A percentile compares a stretch with the other conserved stretches of the same genome.
Evolutionary conservation across 1,284 basidiomycete species (phyloP).

Genomic region (Gymnopus androsaceus): DNA sequence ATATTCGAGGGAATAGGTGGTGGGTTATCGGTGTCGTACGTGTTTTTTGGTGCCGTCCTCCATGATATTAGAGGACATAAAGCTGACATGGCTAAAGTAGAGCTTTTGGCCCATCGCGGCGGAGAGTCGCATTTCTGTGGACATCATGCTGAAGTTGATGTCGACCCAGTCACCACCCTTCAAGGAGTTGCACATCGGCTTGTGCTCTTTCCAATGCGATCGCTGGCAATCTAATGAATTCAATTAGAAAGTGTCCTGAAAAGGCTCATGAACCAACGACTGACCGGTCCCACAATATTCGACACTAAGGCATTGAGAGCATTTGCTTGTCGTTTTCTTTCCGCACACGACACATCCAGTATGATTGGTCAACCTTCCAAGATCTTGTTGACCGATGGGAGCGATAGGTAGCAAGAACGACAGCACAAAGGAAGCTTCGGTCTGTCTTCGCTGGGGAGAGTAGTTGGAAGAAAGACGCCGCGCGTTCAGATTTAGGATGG

Average conservation of each 20-base stretch:
- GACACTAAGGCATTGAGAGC: conserved; percentile 38
- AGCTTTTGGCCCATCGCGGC: neutral
- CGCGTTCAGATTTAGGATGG: conserved; percentile 36
- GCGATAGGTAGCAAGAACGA: conserved; percentile 43
- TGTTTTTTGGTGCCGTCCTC: neutral
- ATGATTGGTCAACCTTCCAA: conserved; percentile 37
- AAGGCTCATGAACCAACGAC: neutral
- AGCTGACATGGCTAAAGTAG: neutral
- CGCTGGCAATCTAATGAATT: conserved; percentile 38
- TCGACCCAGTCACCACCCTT: conserved; percentile 41
- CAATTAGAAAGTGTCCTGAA: neutral
- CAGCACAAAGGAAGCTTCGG: conserved; percentile 30
- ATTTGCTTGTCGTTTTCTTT: conserved; percentile 32
- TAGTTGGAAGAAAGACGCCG: conserved; percentile 33
- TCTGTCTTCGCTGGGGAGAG: conserved; percentile 19
- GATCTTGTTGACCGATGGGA: conserved; percentile 37
- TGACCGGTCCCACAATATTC: conserved; percentile 39
- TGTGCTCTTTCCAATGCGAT: conserved; percentile 43
- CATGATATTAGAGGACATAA: neutral
- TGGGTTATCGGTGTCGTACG: neutral
- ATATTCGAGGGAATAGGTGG: conserved; percentile 30
- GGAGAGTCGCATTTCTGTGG: conserved; percentile 2
- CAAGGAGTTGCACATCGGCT: conserved; percentile 37
- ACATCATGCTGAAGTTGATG: conserved; percentile 26
- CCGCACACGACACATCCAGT: conserved; percentile 43